phyloP scores from a whole-genome alignment of 441 rosid species.

The Eutrema salsugineum region DNA sequence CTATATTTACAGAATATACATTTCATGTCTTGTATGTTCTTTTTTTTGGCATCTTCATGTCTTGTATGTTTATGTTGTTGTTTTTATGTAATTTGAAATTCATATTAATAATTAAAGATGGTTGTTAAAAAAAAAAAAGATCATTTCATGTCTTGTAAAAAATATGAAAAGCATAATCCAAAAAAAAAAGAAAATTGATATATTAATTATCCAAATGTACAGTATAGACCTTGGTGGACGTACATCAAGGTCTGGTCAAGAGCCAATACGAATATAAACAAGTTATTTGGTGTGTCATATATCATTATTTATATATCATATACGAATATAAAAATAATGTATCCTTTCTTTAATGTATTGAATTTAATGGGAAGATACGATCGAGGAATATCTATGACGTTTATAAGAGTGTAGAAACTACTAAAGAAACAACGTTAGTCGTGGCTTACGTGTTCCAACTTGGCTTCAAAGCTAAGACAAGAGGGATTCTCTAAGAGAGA shows the following conservation, averaged over 20 bases:
- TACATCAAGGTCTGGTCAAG: not conserved
- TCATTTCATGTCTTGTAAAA: too few relatives aligned
- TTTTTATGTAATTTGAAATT: too few relatives aligned
- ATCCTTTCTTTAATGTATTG: not conserved
- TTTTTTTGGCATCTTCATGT: too few relatives aligned
- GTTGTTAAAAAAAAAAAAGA: too few relatives aligned
- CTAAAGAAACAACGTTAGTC: not conserved
- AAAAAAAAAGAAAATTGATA: not conserved
- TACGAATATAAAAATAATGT: not conserved
- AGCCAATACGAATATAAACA: not conserved
- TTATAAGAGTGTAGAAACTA: not conserved
- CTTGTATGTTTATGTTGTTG: too few relatives aligned
- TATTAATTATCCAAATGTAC: not conserved
- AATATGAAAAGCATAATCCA: not conserved
- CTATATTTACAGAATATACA: too few relatives aligned
- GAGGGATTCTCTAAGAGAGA: not conserved
- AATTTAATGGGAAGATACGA: constrained; percentile 8
- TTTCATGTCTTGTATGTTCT: too few relatives aligned
- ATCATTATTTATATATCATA: not conserved
- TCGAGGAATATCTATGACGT: not conserved
- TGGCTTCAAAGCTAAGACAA: constrained; percentile 26
- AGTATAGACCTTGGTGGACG: not conserved
- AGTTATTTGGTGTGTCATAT: not conserved
- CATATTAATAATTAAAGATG: too few relatives aligned
- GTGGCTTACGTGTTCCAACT: constrained; percentile 20